Evolutionary conservation across 2,329 filamentous ascomycete species (phyloP).

Genomic region (Sphaceloma murrayae): DNA sequence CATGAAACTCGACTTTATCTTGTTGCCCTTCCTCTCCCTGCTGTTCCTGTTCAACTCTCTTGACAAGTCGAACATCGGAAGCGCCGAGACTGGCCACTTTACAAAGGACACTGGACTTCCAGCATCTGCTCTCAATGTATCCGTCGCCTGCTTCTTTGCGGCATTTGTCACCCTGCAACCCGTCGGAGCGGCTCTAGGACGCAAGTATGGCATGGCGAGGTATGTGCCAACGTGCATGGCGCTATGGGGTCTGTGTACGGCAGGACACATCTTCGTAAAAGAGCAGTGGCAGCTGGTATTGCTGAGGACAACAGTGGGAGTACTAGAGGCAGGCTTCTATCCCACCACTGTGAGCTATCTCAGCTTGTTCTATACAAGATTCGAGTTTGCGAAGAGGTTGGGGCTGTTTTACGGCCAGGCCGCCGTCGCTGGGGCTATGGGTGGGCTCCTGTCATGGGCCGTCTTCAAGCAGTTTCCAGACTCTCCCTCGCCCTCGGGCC

Average conservation of each 20-base stretch:
- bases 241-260: conserved; percentile 43
- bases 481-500: conserved; percentile 6
- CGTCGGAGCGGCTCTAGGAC: conserved; percentile 47
- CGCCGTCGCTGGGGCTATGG: conserved; percentile 47
- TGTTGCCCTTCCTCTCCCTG: conserved; percentile 44
- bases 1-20: conserved; percentile 41
- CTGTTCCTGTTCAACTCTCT: conserved; percentile 46
- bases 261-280: conserved; percentile 39
- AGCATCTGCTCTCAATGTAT: conserved; percentile 46
- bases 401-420: conserved; percentile 50
- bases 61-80: conserved; percentile 47
- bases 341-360: conserved; percentile 51
- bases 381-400: conserved; percentile 46
- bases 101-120: conserved; percentile 45
- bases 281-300: conserved; percentile 40
- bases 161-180: conserved; percentile 52
- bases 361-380: conserved; percentile 49
- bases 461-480: conserved; percentile 38
- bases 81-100: conserved; percentile 51
- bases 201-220: conserved; percentile 45
- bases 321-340: conserved; percentile 49
- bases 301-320: conserved; percentile 39
- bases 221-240: conserved; percentile 52
- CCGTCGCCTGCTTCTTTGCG: conserved; percentile 49
- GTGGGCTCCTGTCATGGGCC: conserved; percentile 44